Percentiles rank a stretch among this genome's conserved stretches.
Evolutionary conservation across 306 rosid species (phyloP).

Genomic region (Purshia tridentata): DNA sequence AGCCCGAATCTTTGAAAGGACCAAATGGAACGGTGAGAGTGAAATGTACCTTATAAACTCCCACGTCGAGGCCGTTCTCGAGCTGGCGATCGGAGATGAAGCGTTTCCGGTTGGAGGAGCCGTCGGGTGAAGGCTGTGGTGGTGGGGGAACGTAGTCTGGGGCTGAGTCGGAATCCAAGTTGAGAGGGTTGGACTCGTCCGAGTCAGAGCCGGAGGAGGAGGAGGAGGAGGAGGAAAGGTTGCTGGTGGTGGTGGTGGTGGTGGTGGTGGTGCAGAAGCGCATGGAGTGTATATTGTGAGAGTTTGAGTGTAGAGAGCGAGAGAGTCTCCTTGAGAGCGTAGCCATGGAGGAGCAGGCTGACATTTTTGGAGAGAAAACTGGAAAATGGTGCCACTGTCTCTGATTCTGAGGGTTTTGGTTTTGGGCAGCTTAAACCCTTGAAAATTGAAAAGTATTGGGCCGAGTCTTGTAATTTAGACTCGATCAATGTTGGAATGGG

Average conservation of each 20-base stretch:
- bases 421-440: constrained; percentile 46
- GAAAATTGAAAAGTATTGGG: background rate
- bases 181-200: constrained; percentile 10
- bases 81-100: constrained; percentile 40
- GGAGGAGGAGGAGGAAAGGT: constrained; percentile 21
- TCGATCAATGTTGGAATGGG: background rate
- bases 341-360: constrained; percentile 37
- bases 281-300: constrained; percentile 14
- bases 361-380: constrained; percentile 24
- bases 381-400: background rate
- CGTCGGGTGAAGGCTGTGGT: constrained; percentile 25
- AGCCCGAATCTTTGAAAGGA: background rate
- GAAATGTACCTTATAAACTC: constrained; percentile 63
- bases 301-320: constrained; percentile 45
- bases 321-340: constrained; percentile 50
- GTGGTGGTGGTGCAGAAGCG: constrained; percentile 37
- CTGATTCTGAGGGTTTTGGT: constrained; percentile 1
- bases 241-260: no score
- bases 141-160: constrained; percentile 8
- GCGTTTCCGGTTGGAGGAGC: constrained; percentile 1
- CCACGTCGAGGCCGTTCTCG: constrained; percentile 73
- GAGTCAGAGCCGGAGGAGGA: constrained; percentile 37
- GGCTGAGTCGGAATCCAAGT: constrained; percentile 21
- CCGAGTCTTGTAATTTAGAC: background rate
- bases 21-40: background rate